phyloP scores from a whole-genome alignment of 345 rosid species.

The Odontarrhena argentea region DNA sequence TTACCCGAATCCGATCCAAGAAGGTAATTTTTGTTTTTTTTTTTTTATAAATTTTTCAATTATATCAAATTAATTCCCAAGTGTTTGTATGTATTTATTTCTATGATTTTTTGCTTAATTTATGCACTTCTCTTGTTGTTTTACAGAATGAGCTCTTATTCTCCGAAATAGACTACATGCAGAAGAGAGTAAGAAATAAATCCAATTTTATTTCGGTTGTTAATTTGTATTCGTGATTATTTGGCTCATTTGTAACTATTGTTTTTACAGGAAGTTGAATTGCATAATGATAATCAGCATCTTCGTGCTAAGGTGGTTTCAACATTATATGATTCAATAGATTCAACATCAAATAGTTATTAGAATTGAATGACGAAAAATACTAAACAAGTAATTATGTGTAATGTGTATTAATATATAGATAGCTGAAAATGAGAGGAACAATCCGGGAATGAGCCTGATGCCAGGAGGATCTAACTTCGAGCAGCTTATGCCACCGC shows the following conservation, averaged over 20 bases:
- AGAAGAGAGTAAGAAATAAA: slow-evolving; percentile 65
- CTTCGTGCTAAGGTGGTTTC: slow-evolving; percentile 86
- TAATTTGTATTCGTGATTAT: not conserved
- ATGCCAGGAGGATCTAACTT: slow-evolving; percentile 79
- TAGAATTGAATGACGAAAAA: not conserved
- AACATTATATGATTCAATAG: not conserved
- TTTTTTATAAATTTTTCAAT: not conserved
- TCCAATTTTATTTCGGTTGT: not conserved
- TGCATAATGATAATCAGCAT: slow-evolving; percentile 91
- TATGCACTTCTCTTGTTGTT: not conserved
- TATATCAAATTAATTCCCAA: not conserved
- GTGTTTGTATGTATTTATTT: not conserved
- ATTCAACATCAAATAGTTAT: not conserved
- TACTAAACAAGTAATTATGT: not conserved
- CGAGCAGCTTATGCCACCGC: slow-evolving; percentile 65
- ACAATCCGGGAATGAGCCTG: slow-evolving; percentile 68
- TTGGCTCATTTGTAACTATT: slow-evolving; percentile 5
- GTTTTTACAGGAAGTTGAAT: slow-evolving; percentile 73
- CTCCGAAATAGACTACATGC: slow-evolving; percentile 94
- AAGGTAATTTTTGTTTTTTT: slow-evolving; percentile 53
- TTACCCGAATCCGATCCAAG: slow-evolving; percentile 81
- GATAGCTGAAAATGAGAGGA: slow-evolving; percentile 91
- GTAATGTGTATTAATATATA: slow-evolving; percentile 29
- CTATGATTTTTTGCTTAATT: not conserved
- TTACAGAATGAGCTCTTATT: slow-evolving; percentile 81